These are phyloP conservation scores for Bocquillonia castaneifolia DNA, from an alignment of 441 rosid genomes.

Conservation along the genomic window DNA sequence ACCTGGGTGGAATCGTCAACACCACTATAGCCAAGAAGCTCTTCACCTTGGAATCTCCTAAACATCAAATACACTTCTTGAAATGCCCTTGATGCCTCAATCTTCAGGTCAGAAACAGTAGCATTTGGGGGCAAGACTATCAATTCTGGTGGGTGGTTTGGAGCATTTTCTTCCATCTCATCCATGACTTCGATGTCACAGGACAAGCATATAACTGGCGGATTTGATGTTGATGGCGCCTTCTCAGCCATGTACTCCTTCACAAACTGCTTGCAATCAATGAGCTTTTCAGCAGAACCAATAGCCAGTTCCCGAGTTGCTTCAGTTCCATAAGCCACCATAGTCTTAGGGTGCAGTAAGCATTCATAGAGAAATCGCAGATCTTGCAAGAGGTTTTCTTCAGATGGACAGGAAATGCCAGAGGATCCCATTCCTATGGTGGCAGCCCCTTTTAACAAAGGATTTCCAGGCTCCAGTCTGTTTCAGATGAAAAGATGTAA, in stretches of 20 bases:
- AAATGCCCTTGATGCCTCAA: conserved; percentile 46
- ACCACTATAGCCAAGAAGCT: conserved; percentile 44
- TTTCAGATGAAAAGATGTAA: background rate
- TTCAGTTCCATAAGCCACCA: conserved; percentile 32
- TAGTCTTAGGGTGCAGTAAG: conserved; percentile 40
- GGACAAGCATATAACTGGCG: conserved; percentile 27
- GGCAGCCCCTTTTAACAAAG: conserved; percentile 10
- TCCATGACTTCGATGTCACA: conserved; percentile 46
- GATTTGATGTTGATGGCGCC: conserved; percentile 14
- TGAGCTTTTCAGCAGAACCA: conserved; percentile 47
- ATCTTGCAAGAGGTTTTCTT: conserved; percentile 44
- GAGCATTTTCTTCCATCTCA: conserved; percentile 28
- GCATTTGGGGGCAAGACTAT: conserved; percentile 41
- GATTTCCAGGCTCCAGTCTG: conserved; percentile 50
- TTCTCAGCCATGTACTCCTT: conserved; percentile 43
- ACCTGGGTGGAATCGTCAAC: conserved; percentile 61
- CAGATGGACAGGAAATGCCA: conserved; percentile 33
- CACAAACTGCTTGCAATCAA: conserved; percentile 68
- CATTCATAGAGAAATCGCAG: conserved; percentile 42
- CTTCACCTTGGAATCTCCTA: conserved; percentile 55
- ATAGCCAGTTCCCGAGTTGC: conserved; percentile 25
- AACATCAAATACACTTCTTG: conserved; percentile 55
- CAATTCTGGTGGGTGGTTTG: conserved; percentile 40
- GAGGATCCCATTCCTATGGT: conserved; percentile 19
- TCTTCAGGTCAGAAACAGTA: conserved; percentile 50